A percentile compares a stretch with the other conserved stretches of the same genome.
Evolutionary conservation across 176 grass and related monocot genomes (phyloP).

Genomic region (Luzula sylvatica): DNA sequence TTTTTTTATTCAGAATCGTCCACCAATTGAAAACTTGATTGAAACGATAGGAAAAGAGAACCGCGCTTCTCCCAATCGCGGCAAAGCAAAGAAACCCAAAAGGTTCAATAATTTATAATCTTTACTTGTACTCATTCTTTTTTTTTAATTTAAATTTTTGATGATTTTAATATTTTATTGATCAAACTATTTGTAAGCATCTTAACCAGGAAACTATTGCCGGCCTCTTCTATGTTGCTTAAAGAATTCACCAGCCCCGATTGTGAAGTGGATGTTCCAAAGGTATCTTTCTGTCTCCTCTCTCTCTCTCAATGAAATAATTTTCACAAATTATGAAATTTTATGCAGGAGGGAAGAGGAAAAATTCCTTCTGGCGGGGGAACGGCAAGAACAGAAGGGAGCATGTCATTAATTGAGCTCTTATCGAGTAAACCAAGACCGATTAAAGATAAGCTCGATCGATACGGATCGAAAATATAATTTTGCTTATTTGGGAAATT

Average conservation of each 20-base stretch:
- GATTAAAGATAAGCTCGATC: not conserved
- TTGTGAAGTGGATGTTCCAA: constrained; percentile 8
- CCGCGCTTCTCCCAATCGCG: constrained; percentile 2
- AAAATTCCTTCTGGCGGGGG: not conserved
- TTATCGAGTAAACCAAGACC: not conserved
- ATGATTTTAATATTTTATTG: not conserved
- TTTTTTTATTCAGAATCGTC: not conserved
- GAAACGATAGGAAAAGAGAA: constrained; percentile 22
- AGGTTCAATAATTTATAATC: not conserved
- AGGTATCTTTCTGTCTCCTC: not conserved
- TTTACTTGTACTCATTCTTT: not conserved
- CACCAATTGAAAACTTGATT: constrained; percentile 18
- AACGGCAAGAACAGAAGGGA: constrained; percentile 7
- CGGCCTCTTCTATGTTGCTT: constrained; percentile 21
- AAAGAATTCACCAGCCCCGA: constrained; percentile 11
- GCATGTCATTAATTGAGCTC: constrained; percentile 12
- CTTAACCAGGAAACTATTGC: constrained; percentile 19
- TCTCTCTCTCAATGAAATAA: not conserved
- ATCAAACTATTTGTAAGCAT: constrained; percentile 16
- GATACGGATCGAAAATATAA: not conserved
- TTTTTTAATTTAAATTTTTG: not conserved
- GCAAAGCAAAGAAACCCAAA: constrained; percentile 7
- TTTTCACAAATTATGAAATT: not conserved
- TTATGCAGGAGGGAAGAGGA: constrained; percentile 12
- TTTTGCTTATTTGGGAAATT: not conserved